Conservation (phyloP, 495 filamentous ascomycete species). For the Halenospora varia region DNA sequence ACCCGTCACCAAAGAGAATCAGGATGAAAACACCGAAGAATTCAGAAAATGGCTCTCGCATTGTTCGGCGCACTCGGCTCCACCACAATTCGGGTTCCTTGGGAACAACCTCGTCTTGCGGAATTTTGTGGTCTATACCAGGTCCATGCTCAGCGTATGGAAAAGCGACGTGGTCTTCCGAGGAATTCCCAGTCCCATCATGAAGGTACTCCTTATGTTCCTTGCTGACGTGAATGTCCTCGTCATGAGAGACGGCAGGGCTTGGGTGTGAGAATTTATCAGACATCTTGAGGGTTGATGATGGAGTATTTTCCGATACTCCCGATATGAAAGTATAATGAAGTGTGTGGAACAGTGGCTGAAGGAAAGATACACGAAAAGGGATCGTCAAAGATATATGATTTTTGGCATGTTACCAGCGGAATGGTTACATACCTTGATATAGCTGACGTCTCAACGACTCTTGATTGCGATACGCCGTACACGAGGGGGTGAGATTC, state of each 20-base stretch:
- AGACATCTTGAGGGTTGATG: background rate
- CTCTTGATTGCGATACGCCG: background rate
- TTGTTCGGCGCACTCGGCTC: conserved; percentile 33
- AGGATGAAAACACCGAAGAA: conserved; percentile 62
- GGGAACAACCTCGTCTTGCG: conserved; percentile 14
- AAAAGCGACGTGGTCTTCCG: background rate
- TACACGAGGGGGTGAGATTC: background rate
- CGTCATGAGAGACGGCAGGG: conserved; percentile 13
- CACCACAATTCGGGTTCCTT: conserved; percentile 34
- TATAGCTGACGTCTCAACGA: background rate
- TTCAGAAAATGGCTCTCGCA: conserved; percentile 57
- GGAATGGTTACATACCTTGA: background rate
- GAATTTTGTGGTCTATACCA: conserved; percentile 20
- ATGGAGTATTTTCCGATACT: background rate
- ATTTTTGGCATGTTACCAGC: background rate
- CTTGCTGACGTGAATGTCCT: conserved; percentile 3
- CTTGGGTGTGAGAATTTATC: background rate
- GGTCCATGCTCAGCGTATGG: conserved; percentile 22
- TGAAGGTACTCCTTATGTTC: too few species aligned
- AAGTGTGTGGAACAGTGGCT: background rate
- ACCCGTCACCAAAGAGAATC: conserved; percentile 60
- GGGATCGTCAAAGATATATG: background rate
- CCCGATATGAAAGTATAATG: background rate
- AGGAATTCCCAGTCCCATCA: too few species aligned
- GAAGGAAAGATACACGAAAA: background rate